Conservation (phyloP, 352 stramenopile species). For the Phytophthora melonis region DNA sequence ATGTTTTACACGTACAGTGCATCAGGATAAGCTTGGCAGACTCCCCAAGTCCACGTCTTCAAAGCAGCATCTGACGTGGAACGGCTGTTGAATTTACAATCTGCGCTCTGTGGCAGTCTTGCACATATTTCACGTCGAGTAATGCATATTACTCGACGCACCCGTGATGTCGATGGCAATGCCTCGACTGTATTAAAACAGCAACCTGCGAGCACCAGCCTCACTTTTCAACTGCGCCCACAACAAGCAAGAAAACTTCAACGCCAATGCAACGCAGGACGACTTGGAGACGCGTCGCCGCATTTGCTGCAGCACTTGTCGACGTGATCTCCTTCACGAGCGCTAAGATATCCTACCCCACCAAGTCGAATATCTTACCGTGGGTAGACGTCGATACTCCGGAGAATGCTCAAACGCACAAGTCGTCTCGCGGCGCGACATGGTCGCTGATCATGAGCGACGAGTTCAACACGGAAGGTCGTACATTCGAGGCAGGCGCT, state of each 20-base stretch:
- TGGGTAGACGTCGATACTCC: conserved; percentile 70
- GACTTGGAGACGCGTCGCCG: background rate
- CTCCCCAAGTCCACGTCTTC: no score
- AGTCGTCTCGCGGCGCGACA: conserved; percentile 41
- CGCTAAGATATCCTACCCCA: conserved; percentile 8
- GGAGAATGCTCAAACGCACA: conserved; percentile 40
- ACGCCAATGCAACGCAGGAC: background rate
- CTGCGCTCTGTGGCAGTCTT: no score
- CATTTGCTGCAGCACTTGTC: background rate
- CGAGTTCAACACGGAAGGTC: conserved; percentile 48
- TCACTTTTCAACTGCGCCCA: background rate
- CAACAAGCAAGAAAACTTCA: background rate
- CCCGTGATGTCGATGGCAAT: background rate
- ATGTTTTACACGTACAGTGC: no score
- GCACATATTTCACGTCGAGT: background rate
- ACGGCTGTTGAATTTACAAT: no score
- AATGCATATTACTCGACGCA: conserved; percentile 3
- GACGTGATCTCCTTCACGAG: background rate
- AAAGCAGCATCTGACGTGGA: no score
- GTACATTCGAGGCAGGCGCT: conserved; percentile 91
- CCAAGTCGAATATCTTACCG: conserved; percentile 47
- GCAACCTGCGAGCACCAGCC: background rate
- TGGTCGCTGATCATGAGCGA: conserved; percentile 74
- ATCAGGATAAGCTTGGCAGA: no score
- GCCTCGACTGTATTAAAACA: background rate